Conservation (phyloP, 495 filamentous ascomycete species). For the Penicillium psychrofluorescens region DNA sequence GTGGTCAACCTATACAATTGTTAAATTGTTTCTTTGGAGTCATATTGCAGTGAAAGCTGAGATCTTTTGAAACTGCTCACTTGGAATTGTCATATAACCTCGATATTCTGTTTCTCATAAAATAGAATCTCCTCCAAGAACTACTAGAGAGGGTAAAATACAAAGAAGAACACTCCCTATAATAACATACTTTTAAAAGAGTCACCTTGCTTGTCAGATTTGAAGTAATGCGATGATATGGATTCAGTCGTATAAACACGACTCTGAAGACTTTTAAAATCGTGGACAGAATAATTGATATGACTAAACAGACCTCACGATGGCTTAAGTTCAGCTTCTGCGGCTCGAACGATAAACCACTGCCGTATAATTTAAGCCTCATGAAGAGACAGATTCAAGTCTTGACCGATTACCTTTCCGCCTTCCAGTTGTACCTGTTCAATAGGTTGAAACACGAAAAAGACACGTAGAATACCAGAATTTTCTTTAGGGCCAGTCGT, state of each 20-base stretch:
- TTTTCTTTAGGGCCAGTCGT: slow-evolving; percentile 8
- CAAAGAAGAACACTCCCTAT: too few relatives aligned
- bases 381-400: slow-evolving; percentile 12
- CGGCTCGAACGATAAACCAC: too few relatives aligned
- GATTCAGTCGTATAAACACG: neutral
- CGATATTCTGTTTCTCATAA: neutral
- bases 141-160: too few relatives aligned
- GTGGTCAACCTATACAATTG: neutral
- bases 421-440: slow-evolving; percentile 14
- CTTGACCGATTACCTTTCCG: slow-evolving; percentile 10
- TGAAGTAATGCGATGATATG: too few relatives aligned
- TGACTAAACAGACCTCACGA: too few relatives aligned
- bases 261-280: neutral
- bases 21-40: too few relatives aligned
- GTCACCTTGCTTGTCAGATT: too few relatives aligned
- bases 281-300: too few relatives aligned
- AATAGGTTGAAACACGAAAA: slow-evolving; percentile 16
- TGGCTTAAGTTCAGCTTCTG: neutral
- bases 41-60: neutral
- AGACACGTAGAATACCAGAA: slow-evolving; percentile 12
- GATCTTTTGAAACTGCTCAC: neutral
- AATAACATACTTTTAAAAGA: too few relatives aligned
- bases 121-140: too few relatives aligned
- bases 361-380: slow-evolving; percentile 4
- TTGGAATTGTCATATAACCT: neutral